A percentile compares a stretch with the other conserved stretches of the same genome.
Evolutionary conservation across 768 basidiomycete genomes (phyloP).

Genomic region (Boletus pseudo-olivaceus): DNA sequence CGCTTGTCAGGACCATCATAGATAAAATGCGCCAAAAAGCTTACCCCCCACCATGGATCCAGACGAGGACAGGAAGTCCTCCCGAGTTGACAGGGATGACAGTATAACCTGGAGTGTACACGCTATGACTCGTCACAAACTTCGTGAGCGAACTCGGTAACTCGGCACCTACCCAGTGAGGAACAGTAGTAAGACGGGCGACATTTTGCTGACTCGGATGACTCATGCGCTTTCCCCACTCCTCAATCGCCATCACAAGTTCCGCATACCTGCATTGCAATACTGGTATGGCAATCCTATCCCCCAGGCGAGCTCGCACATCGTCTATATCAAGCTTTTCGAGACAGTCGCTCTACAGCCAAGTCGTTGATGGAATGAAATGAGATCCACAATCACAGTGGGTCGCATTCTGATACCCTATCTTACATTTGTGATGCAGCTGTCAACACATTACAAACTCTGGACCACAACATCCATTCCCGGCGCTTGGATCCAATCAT

Average conservation of each 20-base stretch:
- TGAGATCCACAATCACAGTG: background rate
- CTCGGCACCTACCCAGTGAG: background rate
- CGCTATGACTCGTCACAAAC: background rate
- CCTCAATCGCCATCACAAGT: no score
- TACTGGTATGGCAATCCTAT: background rate
- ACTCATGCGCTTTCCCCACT: no score
- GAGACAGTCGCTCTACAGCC: background rate
- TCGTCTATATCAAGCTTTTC: no score
- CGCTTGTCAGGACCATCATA: background rate
- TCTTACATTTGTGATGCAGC: background rate
- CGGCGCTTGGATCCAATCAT: background rate
- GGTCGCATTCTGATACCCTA: no score
- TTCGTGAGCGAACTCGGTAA: background rate
- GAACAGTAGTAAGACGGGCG: no score
- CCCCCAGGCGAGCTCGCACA: background rate
- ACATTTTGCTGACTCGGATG: no score
- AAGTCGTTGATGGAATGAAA: background rate
- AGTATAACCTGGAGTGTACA: background rate
- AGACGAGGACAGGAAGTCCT: slow-evolving; percentile 6
- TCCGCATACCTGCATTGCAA: no score
- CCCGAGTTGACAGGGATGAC: background rate
- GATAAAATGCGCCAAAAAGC: background rate
- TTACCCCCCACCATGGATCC: slow-evolving; percentile 8
- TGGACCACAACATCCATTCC: background rate
- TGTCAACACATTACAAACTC: background rate